phyloP scores from a whole-genome alignment of 2,329 filamentous ascomycete species.

The Ophiostoma sp. region DNA sequence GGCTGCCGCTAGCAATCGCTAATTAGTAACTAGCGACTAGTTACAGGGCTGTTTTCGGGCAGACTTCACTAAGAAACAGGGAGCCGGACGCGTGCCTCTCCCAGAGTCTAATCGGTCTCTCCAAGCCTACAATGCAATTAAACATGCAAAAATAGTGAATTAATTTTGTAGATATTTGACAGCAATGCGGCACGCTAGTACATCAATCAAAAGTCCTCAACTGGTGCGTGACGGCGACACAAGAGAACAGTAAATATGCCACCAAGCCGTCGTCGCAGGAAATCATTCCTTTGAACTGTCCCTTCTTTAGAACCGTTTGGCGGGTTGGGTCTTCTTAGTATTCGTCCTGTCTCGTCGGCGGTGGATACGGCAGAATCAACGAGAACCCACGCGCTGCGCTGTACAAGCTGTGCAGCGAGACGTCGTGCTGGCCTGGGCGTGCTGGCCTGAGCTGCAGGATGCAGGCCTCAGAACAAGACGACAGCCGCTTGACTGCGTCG shows the following conservation, averaged over 20 bases:
- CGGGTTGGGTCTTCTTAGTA: neutral
- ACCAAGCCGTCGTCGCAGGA: neutral
- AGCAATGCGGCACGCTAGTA: neutral
- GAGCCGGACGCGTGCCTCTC: neutral
- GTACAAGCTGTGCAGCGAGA: neutral
- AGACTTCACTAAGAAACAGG: neutral
- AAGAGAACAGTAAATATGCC: neutral
- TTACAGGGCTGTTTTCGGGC: constrained; percentile 4
- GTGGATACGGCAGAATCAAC: neutral
- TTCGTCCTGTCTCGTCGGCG: neutral
- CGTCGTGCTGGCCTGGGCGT: neutral
- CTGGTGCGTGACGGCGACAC: neutral
- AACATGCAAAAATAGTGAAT: neutral
- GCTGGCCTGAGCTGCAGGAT: neutral
- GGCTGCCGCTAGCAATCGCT: neutral
- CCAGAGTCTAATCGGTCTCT: neutral
- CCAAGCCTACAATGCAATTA: constrained; percentile 1
- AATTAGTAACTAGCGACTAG: neutral
- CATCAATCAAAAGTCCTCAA: neutral
- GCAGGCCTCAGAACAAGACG: neutral
- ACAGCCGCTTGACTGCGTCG: constrained; percentile 16
- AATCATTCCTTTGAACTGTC: neutral
- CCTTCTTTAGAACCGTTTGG: neutral
- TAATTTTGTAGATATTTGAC: neutral
- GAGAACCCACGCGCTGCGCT: neutral